These are phyloP conservation scores for Polychytrium aggregatum DNA, from an alignment of 192 early-diverging fungal genomes.

Conservation along the genomic window DNA sequence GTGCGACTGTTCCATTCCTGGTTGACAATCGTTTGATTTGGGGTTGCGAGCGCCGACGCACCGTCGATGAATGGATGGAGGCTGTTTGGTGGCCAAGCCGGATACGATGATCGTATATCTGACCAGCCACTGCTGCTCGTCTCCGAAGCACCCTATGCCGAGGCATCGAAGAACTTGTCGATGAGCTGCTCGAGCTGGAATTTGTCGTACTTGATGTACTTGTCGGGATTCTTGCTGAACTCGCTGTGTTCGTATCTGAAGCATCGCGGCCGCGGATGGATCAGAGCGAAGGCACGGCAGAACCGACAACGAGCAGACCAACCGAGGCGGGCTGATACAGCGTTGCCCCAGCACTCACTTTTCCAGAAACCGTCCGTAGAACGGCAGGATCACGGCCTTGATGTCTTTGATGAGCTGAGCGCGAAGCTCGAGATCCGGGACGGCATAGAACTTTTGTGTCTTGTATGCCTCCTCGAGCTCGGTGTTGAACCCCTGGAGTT, in stretches of 20 bases:
- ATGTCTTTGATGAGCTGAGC: slow-evolving; percentile 58
- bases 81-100: no score
- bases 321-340: not conserved
- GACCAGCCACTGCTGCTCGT: no score
- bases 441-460: slow-evolving; percentile 58
- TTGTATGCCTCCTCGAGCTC: slow-evolving; percentile 67
- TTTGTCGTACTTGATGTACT: slow-evolving; percentile 71
- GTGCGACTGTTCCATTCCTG: no score
- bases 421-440: slow-evolving; percentile 70
- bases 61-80: no score
- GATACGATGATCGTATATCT: no score
- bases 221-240: slow-evolving; percentile 70
- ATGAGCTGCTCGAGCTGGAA: slow-evolving; percentile 51
- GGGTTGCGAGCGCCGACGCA: no score
- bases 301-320: not conserved
- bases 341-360: slow-evolving; percentile 36
- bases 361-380: slow-evolving; percentile 66
- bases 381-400: slow-evolving; percentile 59
- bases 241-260: slow-evolving; percentile 50
- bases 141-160: no score
- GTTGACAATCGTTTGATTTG: no score
- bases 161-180: slow-evolving; percentile 49
- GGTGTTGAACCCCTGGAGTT: slow-evolving; percentile 60
- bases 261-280: not conserved
- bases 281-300: slow-evolving; percentile 3